Base-by-base conservation (phyloP, 129 eudicot species). In the Centrapalus pauciflorus region DNA sequence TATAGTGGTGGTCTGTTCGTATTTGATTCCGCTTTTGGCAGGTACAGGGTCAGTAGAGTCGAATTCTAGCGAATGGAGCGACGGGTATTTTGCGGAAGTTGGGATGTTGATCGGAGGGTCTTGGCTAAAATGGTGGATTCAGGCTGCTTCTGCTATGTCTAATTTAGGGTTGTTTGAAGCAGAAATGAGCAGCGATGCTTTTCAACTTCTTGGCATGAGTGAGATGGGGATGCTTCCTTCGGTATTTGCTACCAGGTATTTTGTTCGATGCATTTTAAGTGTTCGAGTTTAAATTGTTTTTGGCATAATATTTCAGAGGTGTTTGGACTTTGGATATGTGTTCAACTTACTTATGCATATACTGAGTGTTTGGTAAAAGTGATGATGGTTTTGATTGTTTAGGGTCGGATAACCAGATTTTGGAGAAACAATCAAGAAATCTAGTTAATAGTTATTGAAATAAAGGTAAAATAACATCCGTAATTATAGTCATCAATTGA, bases 81-180 rank as follows among this genome's bases (percentile, higher is more conserved):
- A 91, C 73, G 97, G 97, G 26, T 91, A 91, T 79, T 91, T 91
- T 70, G 95, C 97, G 5, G 90, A 91, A 72, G 89, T 85, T 43
- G 97, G 96, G 52, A 81, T 85, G 94, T 58, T 91, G 74, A 91
- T 91, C 0, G 97, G 97, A 9, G 97, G 97, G 20, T 72, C 79
- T 63, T 91, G 97, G 97, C 79, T 87, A 1, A 91, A 85, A 75
- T 91, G 96, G 97, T 91, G 97, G 97, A 85, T 91, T 17, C 97
- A 91, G 52, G 96, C 83, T 13, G 97, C 94, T 6, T 68, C 97
- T 61, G 97, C 97, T 2, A 76, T 87, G 94, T 91, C 97, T 28
- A 91, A 91, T 66, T 41, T 91, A 70, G 97, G 97, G 55, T 59
- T 91, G 83, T 91, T 87, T 72, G 94, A 87, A 63, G 97, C 94